Evolutionary conservation across 108 stramenopile genomes (phyloP).

Genomic region (Conticribra guillardii): DNA sequence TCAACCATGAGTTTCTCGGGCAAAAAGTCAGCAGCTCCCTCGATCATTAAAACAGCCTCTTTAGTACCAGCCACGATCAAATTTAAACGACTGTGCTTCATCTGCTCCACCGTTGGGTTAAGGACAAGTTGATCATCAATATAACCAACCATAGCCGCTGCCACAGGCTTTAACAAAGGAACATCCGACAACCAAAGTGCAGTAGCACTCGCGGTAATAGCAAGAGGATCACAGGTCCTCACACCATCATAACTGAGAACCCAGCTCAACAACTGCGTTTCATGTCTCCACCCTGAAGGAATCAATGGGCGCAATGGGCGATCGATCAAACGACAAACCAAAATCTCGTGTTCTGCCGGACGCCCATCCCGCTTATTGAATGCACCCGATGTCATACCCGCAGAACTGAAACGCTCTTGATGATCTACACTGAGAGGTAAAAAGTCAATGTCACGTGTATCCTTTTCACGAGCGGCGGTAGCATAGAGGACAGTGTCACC

Average conservation of each 20-base stretch:
- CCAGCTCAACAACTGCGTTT: conserved; percentile 95
- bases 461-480: conserved; percentile 68
- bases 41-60: conserved; percentile 94
- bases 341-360: conserved; percentile 89
- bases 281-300: conserved; percentile 89
- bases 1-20: conserved; percentile 85
- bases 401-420: conserved; percentile 89
- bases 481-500: conserved; percentile 81
- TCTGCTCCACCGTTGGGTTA: conserved; percentile 77
- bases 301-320: conserved; percentile 93
- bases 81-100: conserved; percentile 67
- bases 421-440: conserved; percentile 93
- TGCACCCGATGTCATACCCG: conserved; percentile 81
- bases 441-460: conserved; percentile 79
- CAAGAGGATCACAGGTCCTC: conserved; percentile 73
- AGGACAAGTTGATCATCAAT: conserved; percentile 62
- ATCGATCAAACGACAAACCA: conserved; percentile 94
- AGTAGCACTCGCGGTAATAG: conserved; percentile 73
- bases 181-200: conserved; percentile 78
- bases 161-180: conserved; percentile 74
- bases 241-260: conserved; percentile 88
- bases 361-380: conserved; percentile 90
- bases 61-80: conserved; percentile 87
- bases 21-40: conserved; percentile 92
- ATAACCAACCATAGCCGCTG: conserved; percentile 84